Conservation (phyloP, 2,329 filamentous ascomycete species). For the Verticillium longisporum region DNA sequence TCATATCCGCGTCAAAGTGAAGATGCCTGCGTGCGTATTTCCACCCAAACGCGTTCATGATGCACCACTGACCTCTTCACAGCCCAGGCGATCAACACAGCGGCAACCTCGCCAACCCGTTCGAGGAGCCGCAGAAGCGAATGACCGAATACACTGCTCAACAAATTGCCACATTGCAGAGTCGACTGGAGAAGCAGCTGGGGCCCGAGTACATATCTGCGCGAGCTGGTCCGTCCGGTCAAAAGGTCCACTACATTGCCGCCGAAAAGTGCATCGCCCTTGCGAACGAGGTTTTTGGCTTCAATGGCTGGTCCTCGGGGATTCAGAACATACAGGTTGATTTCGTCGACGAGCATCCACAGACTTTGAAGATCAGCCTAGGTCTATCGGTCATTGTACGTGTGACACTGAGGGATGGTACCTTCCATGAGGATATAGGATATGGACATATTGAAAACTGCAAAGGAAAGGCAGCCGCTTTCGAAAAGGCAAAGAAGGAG, state of each 20-base stretch:
- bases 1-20: constrained; percentile 5
- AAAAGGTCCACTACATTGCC: constrained; percentile 88
- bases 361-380: constrained; percentile 72
- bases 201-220: constrained; percentile 94
- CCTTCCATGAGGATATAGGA: constrained; percentile 96
- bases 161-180: constrained; percentile 83
- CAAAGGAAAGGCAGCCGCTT: constrained; percentile 89
- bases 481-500: constrained; percentile 98
- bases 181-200: constrained; percentile 83
- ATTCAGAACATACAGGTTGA: constrained; percentile 93
- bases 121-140: constrained; percentile 62
- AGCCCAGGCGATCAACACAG: constrained; percentile 67
- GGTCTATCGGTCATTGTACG: constrained; percentile 87
- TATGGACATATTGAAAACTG: constrained; percentile 96
- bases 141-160: constrained; percentile 80
- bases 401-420: constrained; percentile 84
- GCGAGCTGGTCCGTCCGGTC: constrained; percentile 72
- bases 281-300: constrained; percentile 91
- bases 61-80: constrained; percentile 10
- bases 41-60: constrained; percentile 4
- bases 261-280: constrained; percentile 95
- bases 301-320: constrained; percentile 96
- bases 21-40: constrained; percentile 37
- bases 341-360: constrained; percentile 81
- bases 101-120: constrained; percentile 62